Conservation (phyloP, 331 rosid species). For the Cucumis variabilis region DNA sequence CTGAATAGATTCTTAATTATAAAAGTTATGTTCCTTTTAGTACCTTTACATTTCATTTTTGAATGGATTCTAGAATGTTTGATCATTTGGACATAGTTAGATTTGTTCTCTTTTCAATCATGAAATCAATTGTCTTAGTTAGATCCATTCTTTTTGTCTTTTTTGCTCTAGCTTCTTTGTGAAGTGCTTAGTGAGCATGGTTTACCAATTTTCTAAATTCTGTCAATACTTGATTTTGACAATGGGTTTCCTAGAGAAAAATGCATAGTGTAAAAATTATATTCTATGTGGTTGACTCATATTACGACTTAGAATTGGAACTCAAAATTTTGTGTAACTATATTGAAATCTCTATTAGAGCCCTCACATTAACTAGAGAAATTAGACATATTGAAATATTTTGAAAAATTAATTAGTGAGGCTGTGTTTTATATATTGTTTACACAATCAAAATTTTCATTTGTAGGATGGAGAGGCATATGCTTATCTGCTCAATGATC, state of each 20-base stretch:
- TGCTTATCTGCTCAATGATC: constrained; percentile 88
- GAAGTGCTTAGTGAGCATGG: neutral
- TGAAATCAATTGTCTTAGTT: neutral
- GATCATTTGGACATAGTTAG: neutral
- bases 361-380: neutral
- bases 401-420: neutral
- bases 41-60: neutral
- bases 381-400: neutral
- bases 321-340: neutral
- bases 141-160: neutral
- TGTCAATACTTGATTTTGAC: neutral
- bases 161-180: neutral
- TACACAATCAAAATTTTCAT: constrained; percentile 26
- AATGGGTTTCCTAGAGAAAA: neutral
- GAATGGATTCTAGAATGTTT: neutral
- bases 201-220: constrained; percentile 12
- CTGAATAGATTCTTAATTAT: neutral
- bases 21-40: neutral
- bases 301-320: neutral
- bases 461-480: constrained; percentile 97
- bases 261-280: neutral
- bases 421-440: constrained; percentile 15
- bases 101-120: neutral
- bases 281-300: neutral
- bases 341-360: neutral